phyloP scores from a whole-genome alignment of 768 basidiomycete genomes.

The Dentipellis fragilis region DNA sequence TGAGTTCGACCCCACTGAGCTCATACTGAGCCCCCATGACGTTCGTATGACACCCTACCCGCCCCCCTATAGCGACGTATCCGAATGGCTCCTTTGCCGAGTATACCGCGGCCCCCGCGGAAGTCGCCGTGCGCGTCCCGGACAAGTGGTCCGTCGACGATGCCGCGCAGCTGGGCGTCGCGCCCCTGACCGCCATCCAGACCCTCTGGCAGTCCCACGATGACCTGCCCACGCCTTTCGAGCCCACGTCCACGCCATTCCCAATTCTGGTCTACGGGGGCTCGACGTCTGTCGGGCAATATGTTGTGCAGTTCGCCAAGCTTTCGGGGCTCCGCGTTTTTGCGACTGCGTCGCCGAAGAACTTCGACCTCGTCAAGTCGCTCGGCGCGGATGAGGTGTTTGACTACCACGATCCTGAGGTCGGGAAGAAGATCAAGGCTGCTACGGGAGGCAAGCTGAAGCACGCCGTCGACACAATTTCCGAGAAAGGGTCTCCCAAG shows the following conservation, averaged over 20 bases:
- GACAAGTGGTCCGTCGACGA: conserved; percentile 10
- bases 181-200: conserved; percentile 8
- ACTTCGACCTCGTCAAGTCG: conserved; percentile 21
- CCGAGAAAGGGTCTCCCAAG: neutral
- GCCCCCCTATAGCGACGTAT: neutral
- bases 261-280: conserved; percentile 9
- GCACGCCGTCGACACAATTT: conserved; percentile 13
- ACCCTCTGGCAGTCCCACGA: conserved; percentile 5
- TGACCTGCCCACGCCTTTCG: conserved; percentile 5
- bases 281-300: conserved; percentile 25
- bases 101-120: conserved; percentile 6
- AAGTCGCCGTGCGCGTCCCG: conserved; percentile 3
- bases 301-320: conserved; percentile 22
- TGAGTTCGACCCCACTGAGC: neutral
- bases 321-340: conserved; percentile 21
- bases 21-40: neutral
- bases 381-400: conserved; percentile 25
- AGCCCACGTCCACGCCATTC: neutral
- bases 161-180: conserved; percentile 10
- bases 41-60: too few relatives aligned
- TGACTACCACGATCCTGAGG: conserved; percentile 18
- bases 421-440: conserved; percentile 16
- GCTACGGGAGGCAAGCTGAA: conserved; percentile 12
- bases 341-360: conserved; percentile 23
- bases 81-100: conserved; percentile 6